Percentiles rank a stretch among this genome's conserved stretches.
These are phyloP conservation scores for Ailanthus altissimus DNA, from an alignment of 345 rosid species.

Conservation along the genomic window DNA sequence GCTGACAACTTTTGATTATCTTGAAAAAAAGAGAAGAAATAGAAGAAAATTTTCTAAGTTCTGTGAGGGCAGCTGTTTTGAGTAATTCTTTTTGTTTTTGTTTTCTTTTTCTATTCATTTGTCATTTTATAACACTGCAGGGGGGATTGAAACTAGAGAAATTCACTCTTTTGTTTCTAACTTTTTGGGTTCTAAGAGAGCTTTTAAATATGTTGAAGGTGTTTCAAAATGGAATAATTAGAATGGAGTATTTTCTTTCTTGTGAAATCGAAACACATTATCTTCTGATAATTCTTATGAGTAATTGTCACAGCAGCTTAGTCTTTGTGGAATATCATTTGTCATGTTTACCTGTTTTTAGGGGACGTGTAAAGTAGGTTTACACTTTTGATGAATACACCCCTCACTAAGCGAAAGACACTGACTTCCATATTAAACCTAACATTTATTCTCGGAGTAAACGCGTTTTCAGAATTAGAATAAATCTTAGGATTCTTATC, in stretches of 20 bases:
- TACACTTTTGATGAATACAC: too few relatives aligned
- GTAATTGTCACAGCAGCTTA: too few relatives aligned
- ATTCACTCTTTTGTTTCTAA: background rate
- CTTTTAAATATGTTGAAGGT: background rate
- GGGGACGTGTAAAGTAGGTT: too few relatives aligned
- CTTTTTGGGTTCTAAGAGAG: background rate
- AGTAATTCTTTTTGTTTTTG: background rate
- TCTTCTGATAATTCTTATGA: background rate
- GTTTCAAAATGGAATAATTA: background rate
- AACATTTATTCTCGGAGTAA: too few relatives aligned
- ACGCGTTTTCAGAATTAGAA: too few relatives aligned
- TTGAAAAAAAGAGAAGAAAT: background rate
- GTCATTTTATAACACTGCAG: background rate
- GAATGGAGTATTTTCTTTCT: background rate
- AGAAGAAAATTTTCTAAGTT: background rate
- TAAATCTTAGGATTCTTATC: too few relatives aligned
- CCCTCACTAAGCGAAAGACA: too few relatives aligned
- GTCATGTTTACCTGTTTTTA: background rate
- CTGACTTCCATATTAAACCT: too few relatives aligned
- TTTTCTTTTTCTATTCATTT: background rate
- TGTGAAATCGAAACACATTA: background rate
- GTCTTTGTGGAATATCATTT: too few relatives aligned
- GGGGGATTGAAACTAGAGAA: background rate
- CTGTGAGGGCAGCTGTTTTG: too few relatives aligned
- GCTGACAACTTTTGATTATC: too few relatives aligned